phyloP scores from a whole-genome alignment of 805 yeast species.

The Torulaspora maleeae region DNA sequence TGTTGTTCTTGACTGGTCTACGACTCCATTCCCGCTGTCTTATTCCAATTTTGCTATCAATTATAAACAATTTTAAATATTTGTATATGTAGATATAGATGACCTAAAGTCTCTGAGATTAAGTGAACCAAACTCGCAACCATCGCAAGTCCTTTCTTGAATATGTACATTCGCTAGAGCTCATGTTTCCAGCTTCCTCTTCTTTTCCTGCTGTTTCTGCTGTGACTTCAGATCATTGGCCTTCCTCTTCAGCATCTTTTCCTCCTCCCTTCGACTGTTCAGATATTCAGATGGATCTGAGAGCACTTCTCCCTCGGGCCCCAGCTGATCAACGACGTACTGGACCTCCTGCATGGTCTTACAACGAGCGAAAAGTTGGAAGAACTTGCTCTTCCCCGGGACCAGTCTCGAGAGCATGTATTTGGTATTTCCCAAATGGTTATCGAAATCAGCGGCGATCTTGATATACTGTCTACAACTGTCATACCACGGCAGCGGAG shows the following conservation, averaged over 20 bases:
- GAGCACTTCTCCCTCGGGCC: slow-evolving; percentile 18
- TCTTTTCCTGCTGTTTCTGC: slow-evolving; percentile 13
- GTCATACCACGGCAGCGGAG: slow-evolving; percentile 49
- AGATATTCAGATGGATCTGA: slow-evolving; percentile 23
- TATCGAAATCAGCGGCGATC: slow-evolving; percentile 52
- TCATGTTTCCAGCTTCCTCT: slow-evolving; percentile 1
- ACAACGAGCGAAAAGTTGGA: slow-evolving; percentile 51
- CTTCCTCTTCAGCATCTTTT: slow-evolving; percentile 14
- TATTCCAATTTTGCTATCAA: background rate
- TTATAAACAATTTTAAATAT: slow-evolving; percentile 5
- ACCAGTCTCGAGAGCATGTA: slow-evolving; percentile 72
- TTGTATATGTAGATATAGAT: slow-evolving; percentile 8
- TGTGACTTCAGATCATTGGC: slow-evolving; percentile 16
- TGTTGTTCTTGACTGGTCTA: slow-evolving; percentile 2
- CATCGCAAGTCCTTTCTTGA: too few species aligned
- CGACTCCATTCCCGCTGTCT: background rate
- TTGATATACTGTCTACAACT: slow-evolving; percentile 52
- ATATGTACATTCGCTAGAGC: too few species aligned
- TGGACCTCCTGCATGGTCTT: slow-evolving; percentile 51
- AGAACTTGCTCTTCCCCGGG: slow-evolving; percentile 66
- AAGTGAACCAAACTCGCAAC: background rate
- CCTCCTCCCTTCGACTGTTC: slow-evolving; percentile 17
- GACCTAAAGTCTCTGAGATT: slow-evolving; percentile 6
- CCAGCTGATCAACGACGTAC: slow-evolving; percentile 19
- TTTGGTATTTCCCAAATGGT: slow-evolving; percentile 69